Base-by-base conservation (phyloP, 2,329 filamentous ascomycete genomes). In the Cordyceps farinosa region DNA sequence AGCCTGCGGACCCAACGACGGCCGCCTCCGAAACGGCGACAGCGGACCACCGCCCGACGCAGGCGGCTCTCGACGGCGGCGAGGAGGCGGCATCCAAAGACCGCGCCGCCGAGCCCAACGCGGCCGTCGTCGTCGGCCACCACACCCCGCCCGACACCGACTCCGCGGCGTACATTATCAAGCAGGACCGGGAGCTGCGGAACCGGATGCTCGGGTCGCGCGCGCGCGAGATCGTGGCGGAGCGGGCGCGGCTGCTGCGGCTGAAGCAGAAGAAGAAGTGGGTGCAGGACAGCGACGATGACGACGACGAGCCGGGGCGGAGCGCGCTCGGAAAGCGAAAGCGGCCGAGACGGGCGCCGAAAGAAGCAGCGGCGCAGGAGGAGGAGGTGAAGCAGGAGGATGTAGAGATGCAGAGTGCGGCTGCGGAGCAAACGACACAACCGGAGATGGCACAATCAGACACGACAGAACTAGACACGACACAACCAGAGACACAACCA, bases 241-340 rank as follows among this genome's bases (percentile, higher is more conserved):
- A 61, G 67, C 42, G 58, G 63, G 51, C 61, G 67, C 61, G 61
- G 32, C 67, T 66, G 30, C 72, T 74, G 66, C 74, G 72, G 27
- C 7, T 30, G 42, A 59, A 61, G 62, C 54, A 47, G n/a, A 65
- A 62, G 13, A 64, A 63, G 53, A 65, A 65, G 42, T 56, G 56
- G 55, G 63, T 50, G 36, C 65, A 67, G 27, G 64, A 66, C 56
- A 75, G 75, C 64, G 75, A 73, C 63, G 75, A 73, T 27, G 72
- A 74, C 6, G 75, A 78, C 1, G 70, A 71, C 51, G 71, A 72
- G 15, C 69, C 71, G 11, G 77, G 77, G 7, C 67, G 77, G 57
- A 75, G 75, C 60, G 74, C 70, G 53, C 51, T 79, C 3, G 77
- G 77, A 2, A 76, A 73, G 69, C 71, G 72, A 62, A 78, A 78